Evolutionary conservation across 2,329 filamentous ascomycete genomes (phyloP).

Genomic region (Trichoderma sp.): DNA sequence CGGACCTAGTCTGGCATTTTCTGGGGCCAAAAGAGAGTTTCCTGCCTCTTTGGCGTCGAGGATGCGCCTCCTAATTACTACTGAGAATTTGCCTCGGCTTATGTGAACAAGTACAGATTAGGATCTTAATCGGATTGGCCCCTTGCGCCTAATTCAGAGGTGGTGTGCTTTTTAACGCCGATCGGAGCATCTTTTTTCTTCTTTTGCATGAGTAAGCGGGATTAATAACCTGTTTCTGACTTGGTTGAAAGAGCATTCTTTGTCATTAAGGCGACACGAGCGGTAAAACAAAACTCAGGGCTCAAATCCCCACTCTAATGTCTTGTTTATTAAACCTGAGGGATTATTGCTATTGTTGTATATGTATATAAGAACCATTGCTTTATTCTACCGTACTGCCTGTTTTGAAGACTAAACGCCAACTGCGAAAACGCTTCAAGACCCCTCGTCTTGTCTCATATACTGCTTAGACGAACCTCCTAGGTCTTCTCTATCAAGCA

Average conservation of each 20-base stretch:
- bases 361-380: neutral
- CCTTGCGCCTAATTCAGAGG: neutral
- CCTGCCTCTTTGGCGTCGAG: neutral
- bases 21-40: neutral
- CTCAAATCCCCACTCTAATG: neutral
- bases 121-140: neutral
- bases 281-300: neutral
- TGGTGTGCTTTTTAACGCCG: neutral
- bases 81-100: slow-evolving; percentile 1
- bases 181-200: neutral
- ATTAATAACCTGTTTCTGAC: neutral
- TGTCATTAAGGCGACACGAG: neutral
- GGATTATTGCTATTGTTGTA: neutral
- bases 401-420: neutral
- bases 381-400: neutral
- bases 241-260: neutral
- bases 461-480: neutral
- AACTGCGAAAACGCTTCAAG: neutral
- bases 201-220: neutral
- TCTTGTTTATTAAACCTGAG: neutral
- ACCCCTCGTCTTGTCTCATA: neutral
- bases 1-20: neutral
- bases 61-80: neutral
- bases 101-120: neutral
- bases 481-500: neutral